Evolutionary conservation across 2,329 filamentous ascomycete species (phyloP).

Genomic region (Geosmithia morbida): DNA sequence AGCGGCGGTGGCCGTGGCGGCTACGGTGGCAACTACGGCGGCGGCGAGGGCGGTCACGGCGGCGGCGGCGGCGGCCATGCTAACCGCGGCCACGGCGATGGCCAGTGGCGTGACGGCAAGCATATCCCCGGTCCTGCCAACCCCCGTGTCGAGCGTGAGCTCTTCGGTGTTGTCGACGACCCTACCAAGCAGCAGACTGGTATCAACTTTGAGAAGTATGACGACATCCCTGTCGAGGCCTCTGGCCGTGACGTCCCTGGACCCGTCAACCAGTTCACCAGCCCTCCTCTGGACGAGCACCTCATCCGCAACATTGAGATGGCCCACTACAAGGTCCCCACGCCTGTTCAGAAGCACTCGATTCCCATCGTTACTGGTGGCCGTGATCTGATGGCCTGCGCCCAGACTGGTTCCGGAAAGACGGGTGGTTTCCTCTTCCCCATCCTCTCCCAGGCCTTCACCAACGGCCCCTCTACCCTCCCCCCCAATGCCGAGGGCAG

Average conservation of each 20-base stretch:
- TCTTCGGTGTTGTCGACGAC: conserved; percentile 84
- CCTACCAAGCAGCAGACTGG: conserved; percentile 91
- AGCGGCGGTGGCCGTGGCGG: conserved; percentile 16
- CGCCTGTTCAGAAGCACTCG: conserved; percentile 97
- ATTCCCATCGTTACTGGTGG: conserved; percentile 98
- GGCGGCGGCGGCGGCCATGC: conserved; percentile 36
- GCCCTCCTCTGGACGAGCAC: conserved; percentile 90
- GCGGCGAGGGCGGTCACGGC: conserved; percentile 22
- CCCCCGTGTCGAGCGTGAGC: conserved; percentile 81
- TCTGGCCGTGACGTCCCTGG: conserved; percentile 90
- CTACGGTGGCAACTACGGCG: conserved; percentile 20
- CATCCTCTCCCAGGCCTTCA: conserved; percentile 94
- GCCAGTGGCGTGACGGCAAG: conserved; percentile 94
- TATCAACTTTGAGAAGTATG: conserved; percentile 99
- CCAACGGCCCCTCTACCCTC: conserved; percentile 63
- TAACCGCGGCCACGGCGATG: conserved; percentile 78
- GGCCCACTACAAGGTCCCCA: conserved; percentile 88
- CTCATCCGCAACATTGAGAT: conserved; percentile 86
- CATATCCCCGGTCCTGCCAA: conserved; percentile 84
- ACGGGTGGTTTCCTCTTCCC: conserved; percentile 99
- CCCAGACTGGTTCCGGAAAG: conserved; percentile 99
- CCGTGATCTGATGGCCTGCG: conserved; percentile 98
- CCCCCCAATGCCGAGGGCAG: conserved; percentile 49
- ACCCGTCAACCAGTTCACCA: conserved; percentile 78
- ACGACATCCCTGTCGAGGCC: conserved; percentile 96